Conservation (phyloP, 257 asterid species). For the Mitragyna speciosa region DNA sequence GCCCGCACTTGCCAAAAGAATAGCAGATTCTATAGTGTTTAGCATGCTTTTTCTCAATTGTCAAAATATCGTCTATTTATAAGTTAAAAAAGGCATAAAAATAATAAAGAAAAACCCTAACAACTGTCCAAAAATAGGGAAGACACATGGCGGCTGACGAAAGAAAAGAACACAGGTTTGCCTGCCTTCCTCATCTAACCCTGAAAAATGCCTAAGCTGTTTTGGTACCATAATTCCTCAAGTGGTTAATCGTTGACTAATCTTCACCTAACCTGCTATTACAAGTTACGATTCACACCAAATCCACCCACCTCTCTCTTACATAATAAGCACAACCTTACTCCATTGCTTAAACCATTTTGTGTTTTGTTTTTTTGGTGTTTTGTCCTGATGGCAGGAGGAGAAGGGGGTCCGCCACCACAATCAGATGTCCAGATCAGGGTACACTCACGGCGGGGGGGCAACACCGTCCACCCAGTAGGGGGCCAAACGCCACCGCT, state of each 20-base stretch:
- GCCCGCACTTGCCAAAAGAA: too few relatives aligned
- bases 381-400: constrained; percentile 39
- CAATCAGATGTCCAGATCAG: constrained; percentile 41
- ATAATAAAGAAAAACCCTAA: neutral
- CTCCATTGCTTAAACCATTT: neutral
- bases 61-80: too few relatives aligned
- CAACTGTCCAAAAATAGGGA: neutral
- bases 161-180: constrained; percentile 10
- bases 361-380: neutral
- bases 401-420: constrained; percentile 27
- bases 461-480: constrained; percentile 65
- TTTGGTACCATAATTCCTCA: neutral
- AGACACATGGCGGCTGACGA: neutral
- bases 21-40: too few relatives aligned
- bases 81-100: neutral
- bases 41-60: too few relatives aligned
- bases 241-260: constrained; percentile 16
- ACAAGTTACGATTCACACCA: neutral
- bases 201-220: neutral
- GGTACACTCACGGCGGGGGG: constrained; percentile 52
- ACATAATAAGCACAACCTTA: neutral
- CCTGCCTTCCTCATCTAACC: neutral
- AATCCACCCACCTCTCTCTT: neutral
- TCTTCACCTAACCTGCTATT: neutral
- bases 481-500: constrained; percentile 33